Evolutionary conservation across 2,329 filamentous ascomycete genomes (phyloP).

Genomic region (Cladorrhinum sp.): DNA sequence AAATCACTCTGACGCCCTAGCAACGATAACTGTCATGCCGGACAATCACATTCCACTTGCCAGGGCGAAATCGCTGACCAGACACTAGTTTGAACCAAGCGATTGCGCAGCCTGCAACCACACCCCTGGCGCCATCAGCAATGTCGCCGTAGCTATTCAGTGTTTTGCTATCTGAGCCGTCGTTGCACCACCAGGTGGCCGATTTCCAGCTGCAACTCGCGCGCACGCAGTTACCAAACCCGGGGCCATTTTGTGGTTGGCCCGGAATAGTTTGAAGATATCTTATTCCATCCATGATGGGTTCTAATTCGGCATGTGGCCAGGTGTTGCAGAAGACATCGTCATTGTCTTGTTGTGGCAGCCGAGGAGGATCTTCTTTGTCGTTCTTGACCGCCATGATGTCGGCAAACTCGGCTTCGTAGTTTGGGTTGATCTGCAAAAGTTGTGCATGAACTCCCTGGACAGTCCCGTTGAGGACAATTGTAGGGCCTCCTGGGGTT

Average conservation of each 20-base stretch:
- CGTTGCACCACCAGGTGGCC: slow-evolving; percentile 29
- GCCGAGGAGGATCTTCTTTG: not conserved
- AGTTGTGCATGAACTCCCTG: not conserved
- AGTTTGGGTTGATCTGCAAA: not conserved
- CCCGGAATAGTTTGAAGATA: slow-evolving; percentile 20
- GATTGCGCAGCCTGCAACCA: not conserved
- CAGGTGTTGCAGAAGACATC: not conserved
- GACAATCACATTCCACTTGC: not conserved
- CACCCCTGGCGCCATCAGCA: not conserved
- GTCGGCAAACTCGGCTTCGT: not conserved
- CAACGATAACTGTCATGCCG: not conserved
- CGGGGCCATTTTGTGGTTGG: slow-evolving; percentile 15
- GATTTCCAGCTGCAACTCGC: slow-evolving; percentile 24
- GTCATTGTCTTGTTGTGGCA: not conserved
- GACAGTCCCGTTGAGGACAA: not conserved
- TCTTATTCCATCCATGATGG: slow-evolving; percentile 15
- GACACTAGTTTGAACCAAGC: not conserved
- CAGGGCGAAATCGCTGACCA: not conserved
- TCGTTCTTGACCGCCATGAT: not conserved
- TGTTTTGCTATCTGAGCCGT: not conserved
- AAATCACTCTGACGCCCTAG: not conserved
- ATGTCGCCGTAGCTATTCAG: not conserved
- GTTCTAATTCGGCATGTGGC: not conserved
- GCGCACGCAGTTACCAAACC: slow-evolving; percentile 20
- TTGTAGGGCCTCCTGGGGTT: not conserved